Evolutionary conservation across 345 rosid species (phyloP).

Genomic region (Gynandropsis gynandra): DNA sequence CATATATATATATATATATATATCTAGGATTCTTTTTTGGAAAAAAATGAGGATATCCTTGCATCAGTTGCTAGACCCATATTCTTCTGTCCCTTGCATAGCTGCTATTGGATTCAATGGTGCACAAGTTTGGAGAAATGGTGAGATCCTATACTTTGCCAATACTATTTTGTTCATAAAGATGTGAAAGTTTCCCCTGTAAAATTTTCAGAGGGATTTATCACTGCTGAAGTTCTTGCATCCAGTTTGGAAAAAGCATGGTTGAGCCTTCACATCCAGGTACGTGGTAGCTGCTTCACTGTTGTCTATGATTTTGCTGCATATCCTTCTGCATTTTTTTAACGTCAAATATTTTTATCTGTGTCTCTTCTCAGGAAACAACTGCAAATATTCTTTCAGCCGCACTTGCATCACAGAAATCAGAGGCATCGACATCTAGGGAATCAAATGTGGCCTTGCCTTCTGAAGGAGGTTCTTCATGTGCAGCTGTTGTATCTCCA

Average conservation of each 20-base stretch:
- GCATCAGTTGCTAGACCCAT: constrained; percentile 63
- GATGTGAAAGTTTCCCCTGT: constrained; percentile 8
- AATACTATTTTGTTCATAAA: background rate
- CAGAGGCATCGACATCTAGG: constrained; percentile 39
- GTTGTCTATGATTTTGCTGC: constrained; percentile 2
- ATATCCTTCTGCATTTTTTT: background rate
- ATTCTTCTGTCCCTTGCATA: constrained; percentile 62
- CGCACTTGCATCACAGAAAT: constrained; percentile 57
- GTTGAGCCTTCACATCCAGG: constrained; percentile 84
- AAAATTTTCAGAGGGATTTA: constrained; percentile 50
- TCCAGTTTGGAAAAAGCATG: constrained; percentile 74
- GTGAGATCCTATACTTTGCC: constrained; percentile 26
- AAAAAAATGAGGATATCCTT: constrained; percentile 36
- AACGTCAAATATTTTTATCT: background rate
- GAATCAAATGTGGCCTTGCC: constrained; percentile 29
- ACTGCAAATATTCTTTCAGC: constrained; percentile 65
- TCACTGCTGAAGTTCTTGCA: constrained; percentile 61
- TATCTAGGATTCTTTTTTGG: constrained; percentile 1
- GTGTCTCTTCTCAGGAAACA: constrained; percentile 52
- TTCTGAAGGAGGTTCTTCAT: constrained; percentile 43
- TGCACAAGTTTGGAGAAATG: constrained; percentile 68
- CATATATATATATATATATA: background rate
- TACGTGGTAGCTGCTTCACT: constrained; percentile 22
- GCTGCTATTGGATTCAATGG: constrained; percentile 84
- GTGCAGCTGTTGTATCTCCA: constrained; percentile 30